Evolutionary conservation across 2,329 filamentous ascomycete genomes (phyloP).

Genomic region (Colletotrichum sp.): DNA sequence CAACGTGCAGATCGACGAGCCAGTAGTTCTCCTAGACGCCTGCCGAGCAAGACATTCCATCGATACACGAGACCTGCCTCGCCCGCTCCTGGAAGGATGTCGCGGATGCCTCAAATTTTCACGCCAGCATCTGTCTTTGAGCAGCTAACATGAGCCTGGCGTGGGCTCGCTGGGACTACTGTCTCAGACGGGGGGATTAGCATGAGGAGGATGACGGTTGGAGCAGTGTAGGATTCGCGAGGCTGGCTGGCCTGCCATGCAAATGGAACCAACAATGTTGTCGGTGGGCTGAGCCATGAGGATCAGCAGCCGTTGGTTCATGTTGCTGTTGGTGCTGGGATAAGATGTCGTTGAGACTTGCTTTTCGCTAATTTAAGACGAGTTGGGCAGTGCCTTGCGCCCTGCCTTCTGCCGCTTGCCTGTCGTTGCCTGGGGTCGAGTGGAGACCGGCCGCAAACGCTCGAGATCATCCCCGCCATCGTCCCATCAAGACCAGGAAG

Average conservation of each 20-base stretch:
- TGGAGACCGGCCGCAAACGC: not conserved
- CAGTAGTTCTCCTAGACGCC: not conserved
- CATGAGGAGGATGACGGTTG: not conserved
- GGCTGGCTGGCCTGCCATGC: not conserved
- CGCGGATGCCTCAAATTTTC: not conserved
- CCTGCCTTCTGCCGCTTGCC: not conserved
- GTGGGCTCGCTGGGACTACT: not conserved
- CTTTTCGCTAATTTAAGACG: constrained; percentile 1
- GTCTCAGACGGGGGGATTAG: not conserved
- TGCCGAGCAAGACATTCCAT: not conserved
- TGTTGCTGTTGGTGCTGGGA: not conserved
- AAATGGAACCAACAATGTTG: not conserved
- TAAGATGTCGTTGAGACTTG: not conserved
- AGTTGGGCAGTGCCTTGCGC: not conserved
- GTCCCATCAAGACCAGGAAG: not conserved
- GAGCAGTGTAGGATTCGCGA: not conserved
- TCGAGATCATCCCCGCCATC: not conserved
- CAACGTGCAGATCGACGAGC: not conserved
- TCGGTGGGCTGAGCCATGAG: not conserved
- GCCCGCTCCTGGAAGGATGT: not conserved
- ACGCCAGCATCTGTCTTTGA: not conserved
- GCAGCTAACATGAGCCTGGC: not conserved
- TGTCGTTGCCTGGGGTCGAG: not conserved
- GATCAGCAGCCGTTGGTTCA: not conserved
- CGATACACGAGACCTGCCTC: not conserved